Evolutionary conservation across 169 alveolate genomes (phyloP).

Genomic region (Toxoplasma gondii): DNA sequence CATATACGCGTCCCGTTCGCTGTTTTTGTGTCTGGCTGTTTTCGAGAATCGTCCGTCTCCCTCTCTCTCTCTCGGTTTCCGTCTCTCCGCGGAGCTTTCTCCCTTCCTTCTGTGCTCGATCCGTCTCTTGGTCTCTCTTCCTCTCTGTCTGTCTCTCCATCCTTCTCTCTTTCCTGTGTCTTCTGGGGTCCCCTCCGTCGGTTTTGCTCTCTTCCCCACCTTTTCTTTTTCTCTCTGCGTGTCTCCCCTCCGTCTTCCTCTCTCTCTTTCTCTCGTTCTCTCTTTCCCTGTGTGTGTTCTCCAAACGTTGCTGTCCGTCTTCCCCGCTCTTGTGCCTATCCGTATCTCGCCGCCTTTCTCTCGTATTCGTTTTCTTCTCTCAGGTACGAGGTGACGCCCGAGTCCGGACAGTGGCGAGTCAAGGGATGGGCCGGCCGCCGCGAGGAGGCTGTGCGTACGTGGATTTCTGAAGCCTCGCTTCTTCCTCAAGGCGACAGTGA

Average conservation of each 20-base stretch:
- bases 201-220: no score
- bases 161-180: no score
- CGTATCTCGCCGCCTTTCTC: not conserved
- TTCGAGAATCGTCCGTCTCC: no score
- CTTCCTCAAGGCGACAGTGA: not conserved
- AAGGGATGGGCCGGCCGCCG: conserved; percentile 15
- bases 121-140: no score
- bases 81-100: not conserved
- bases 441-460: conserved; percentile 9
- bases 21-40: no score
- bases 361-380: not conserved
- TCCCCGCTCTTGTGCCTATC: not conserved
- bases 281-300: not conserved
- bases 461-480: not conserved
- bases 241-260: no score
- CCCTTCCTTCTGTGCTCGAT: not conserved
- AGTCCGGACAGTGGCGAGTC: conserved; percentile 7
- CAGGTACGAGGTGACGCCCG: conserved; percentile 7
- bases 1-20: no score
- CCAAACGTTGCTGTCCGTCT: no score
- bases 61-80: no score
- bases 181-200: no score
- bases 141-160: no score
- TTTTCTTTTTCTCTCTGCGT: no score
- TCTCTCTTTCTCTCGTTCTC: not conserved